These are phyloP conservation scores for Corylus heterophylla DNA, from an alignment of 306 rosid genomes.

Conservation along the genomic window DNA sequence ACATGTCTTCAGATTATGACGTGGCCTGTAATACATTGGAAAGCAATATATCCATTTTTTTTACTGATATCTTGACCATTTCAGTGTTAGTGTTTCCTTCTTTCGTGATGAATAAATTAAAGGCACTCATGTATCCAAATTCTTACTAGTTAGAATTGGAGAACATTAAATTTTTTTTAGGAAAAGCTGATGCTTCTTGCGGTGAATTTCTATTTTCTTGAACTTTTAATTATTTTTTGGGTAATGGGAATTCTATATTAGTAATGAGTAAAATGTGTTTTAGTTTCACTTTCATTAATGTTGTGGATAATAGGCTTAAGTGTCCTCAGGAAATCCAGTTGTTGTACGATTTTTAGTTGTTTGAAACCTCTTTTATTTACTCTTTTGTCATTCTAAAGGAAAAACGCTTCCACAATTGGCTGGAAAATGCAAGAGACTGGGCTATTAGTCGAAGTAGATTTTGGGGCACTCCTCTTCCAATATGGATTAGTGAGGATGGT, in stretches of 20 bases:
- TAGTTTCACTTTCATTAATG: not conserved
- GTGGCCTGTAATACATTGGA: not conserved
- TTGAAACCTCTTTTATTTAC: not conserved
- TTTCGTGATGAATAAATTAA: not conserved
- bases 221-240: not conserved
- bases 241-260: not conserved
- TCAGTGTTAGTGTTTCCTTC: not conserved
- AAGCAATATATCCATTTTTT: too few relatives aligned
- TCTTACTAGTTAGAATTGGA: not conserved
- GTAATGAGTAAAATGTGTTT: not conserved
- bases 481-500: conserved; percentile 94
- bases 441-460: conserved; percentile 97
- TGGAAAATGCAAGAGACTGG: conserved; percentile 99
- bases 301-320: not conserved
- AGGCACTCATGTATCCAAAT: not conserved
- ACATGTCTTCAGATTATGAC: not conserved
- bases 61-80: not conserved
- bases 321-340: not conserved
- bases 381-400: conserved; percentile 49
- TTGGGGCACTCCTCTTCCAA: conserved; percentile 98
- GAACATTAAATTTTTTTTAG: not conserved
- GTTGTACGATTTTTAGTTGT: not conserved
- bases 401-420: conserved; percentile 96
- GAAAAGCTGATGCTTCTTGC: not conserved
- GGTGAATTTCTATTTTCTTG: not conserved